Percentiles rank a stretch among this genome's conserved stretches.
These are phyloP conservation scores for Cenchrus purpureus DNA, from an alignment of 176 grass and related monocot species.

Conservation along the genomic window DNA sequence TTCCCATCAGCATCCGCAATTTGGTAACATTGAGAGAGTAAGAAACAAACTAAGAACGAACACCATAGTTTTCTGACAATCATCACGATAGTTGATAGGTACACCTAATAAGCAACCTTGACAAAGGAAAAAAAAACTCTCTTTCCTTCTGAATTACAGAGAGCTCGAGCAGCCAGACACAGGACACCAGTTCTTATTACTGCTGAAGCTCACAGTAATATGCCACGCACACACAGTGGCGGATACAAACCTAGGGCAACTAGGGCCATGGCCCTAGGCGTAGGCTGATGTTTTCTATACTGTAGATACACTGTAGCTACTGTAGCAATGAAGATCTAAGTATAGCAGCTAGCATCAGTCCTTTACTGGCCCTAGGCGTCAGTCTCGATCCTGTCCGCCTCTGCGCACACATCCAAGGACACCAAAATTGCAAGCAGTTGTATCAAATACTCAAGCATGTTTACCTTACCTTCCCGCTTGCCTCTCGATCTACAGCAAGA, in stretches of 20 bases:
- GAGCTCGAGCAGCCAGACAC: conserved; percentile 21
- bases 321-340: too few relatives aligned
- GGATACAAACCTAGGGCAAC: too few relatives aligned
- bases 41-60: background rate
- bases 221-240: conserved; percentile 14
- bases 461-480: conserved; percentile 22
- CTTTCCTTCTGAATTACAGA: conserved; percentile 44
- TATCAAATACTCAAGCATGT: conserved; percentile 34
- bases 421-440: conserved; percentile 59
- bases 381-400: too few relatives aligned
- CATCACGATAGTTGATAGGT: conserved; percentile 28
- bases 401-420: conserved; percentile 25
- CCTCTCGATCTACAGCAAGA: conserved; percentile 35
- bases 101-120: conserved; percentile 5
- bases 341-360: too few relatives aligned
- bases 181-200: conserved; percentile 46
- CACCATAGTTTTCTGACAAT: conserved; percentile 10
- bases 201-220: conserved; percentile 34
- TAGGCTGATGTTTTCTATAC: too few relatives aligned
- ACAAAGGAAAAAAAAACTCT: conserved; percentile 13
- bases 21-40: background rate
- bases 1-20: conserved; percentile 1
- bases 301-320: too few relatives aligned
- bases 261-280: too few relatives aligned
- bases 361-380: too few relatives aligned